These are phyloP conservation scores for Sedum album DNA, from an alignment of 164 flowering plant species.

Conservation along the genomic window DNA sequence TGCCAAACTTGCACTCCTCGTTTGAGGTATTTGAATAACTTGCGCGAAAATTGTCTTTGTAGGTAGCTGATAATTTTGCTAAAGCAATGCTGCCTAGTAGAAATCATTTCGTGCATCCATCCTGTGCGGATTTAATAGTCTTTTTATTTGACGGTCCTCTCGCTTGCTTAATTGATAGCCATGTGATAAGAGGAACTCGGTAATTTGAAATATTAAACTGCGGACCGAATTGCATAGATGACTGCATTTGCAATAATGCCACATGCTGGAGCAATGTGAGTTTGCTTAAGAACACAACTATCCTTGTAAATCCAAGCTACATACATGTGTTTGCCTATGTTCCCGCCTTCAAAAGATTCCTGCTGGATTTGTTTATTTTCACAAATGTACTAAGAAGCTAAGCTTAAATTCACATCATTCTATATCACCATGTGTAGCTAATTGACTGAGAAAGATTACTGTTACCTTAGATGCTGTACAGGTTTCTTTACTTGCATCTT, in stretches of 20 bases:
- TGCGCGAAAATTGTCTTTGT: not conserved
- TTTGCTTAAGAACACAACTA: not conserved
- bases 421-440: not conserved
- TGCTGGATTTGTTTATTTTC: not conserved
- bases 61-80: not conserved
- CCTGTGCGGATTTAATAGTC: not conserved
- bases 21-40: not conserved
- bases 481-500: not conserved
- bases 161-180: not conserved
- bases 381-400: not conserved
- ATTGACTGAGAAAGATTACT: not conserved
- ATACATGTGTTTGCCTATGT: not conserved
- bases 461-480: not conserved
- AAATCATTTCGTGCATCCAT: not conserved
- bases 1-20: not conserved
- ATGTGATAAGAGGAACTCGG: not conserved
- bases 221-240: not conserved
- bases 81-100: not conserved
- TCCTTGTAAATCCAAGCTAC: not conserved
- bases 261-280: not conserved
- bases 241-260: not conserved
- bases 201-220: not conserved
- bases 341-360: not conserved
- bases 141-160: not conserved
- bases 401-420: not conserved